A percentile compares a stretch with the other conserved stretches of the same genome.
These are phyloP conservation scores for Podospora sp. DNA, from an alignment of 495 filamentous ascomycete genomes.

Conservation along the genomic window DNA sequence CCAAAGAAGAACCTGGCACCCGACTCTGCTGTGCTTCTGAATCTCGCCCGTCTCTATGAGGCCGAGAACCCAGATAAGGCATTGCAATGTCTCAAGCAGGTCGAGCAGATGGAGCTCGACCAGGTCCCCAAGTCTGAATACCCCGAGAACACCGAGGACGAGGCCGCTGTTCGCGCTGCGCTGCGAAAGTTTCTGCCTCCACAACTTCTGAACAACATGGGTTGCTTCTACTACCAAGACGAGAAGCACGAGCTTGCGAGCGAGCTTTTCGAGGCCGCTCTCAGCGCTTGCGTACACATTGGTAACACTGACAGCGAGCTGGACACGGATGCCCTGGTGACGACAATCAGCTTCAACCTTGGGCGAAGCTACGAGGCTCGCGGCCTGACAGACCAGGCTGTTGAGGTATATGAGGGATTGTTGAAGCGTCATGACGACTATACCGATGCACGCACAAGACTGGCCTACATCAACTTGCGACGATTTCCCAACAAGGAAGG, in stretches of 20 bases:
- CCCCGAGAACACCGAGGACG: slow-evolving; percentile 63
- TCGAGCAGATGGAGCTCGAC: slow-evolving; percentile 83
- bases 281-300: slow-evolving; percentile 80
- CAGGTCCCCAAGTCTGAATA: slow-evolving; percentile 68
- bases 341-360: slow-evolving; percentile 93
- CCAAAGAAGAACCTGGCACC: slow-evolving; percentile 73
- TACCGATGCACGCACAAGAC: slow-evolving; percentile 80
- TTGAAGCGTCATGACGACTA: slow-evolving; percentile 84
- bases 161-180: slow-evolving; percentile 57
- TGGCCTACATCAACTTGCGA: slow-evolving; percentile 88
- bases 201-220: slow-evolving; percentile 95
- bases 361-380: slow-evolving; percentile 93
- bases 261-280: slow-evolving; percentile 82
- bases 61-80: slow-evolving; percentile 82
- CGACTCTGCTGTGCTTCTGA: slow-evolving; percentile 87
- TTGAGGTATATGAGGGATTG: slow-evolving; percentile 82
- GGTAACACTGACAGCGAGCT: slow-evolving; percentile 65
- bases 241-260: slow-evolving; percentile 82
- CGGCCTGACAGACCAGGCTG: slow-evolving; percentile 77
- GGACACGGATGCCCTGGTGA: slow-evolving; percentile 89
- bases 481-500: slow-evolving; percentile 83
- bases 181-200: slow-evolving; percentile 79
- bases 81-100: slow-evolving; percentile 83
- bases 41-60: slow-evolving; percentile 90
- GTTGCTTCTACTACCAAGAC: slow-evolving; percentile 85